These are phyloP conservation scores for Acacia pycnantha DNA, from an alignment of 331 rosid species.

Conservation along the genomic window DNA sequence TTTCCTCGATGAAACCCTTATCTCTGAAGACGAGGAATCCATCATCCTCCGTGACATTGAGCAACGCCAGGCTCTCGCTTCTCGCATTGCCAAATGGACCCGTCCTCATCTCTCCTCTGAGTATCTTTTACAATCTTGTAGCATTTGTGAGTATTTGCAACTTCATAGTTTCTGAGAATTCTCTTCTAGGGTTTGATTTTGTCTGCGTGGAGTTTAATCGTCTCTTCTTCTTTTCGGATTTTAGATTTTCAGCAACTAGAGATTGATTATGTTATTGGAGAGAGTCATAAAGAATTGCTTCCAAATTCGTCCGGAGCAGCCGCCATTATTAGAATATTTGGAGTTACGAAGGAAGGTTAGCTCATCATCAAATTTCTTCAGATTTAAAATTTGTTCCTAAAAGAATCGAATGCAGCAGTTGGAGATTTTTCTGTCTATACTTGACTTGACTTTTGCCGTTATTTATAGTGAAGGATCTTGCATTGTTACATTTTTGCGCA, in stretches of 20 bases:
- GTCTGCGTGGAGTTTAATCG: constrained; percentile 17
- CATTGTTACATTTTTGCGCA: background rate
- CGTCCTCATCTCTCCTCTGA: constrained; percentile 71
- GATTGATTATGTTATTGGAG: constrained; percentile 88
- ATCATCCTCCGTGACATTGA: constrained; percentile 86
- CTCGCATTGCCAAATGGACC: constrained; percentile 72
- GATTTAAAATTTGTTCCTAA: background rate
- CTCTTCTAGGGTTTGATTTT: constrained; percentile 18
- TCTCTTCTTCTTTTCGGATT: background rate
- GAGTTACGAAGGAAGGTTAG: constrained; percentile 92
- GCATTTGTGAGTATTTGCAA: constrained; percentile 52
- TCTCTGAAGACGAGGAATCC: constrained; percentile 66
- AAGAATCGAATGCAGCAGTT: background rate
- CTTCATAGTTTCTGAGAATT: background rate
- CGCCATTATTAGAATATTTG: constrained; percentile 83
- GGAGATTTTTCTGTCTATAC: background rate
- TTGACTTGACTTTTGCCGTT: background rate
- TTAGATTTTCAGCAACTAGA: constrained; percentile 90
- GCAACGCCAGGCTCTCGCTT: constrained; percentile 68
- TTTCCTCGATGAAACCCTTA: constrained; percentile 71
- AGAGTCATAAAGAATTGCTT: constrained; percentile 60
- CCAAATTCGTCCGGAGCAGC: constrained; percentile 76
- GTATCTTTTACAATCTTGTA: constrained; percentile 54
- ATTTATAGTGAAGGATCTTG: background rate
- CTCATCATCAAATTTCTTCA: background rate